Evolutionary conservation across 495 filamentous ascomycete species (phyloP).

Genomic region (Aspergillus bridgeri): DNA sequence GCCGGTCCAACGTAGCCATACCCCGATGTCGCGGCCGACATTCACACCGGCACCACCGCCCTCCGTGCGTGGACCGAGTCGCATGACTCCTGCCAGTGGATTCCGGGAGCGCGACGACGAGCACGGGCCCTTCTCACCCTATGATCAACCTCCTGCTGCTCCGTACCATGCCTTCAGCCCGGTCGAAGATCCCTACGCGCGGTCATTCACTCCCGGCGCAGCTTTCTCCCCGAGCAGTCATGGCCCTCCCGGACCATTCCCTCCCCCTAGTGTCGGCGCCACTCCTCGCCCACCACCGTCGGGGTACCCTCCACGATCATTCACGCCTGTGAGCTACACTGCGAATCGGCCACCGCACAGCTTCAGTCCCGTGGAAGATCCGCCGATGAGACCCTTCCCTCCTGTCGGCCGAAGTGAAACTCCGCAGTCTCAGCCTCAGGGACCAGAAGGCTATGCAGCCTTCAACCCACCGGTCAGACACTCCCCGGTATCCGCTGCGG

Average conservation of each 20-base stretch:
- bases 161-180: conserved; percentile 17
- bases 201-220: conserved; percentile 16
- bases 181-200: conserved; percentile 14
- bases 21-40: conserved; percentile 13
- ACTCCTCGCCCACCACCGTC: conserved; percentile 7
- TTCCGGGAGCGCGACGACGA: conserved; percentile 6
- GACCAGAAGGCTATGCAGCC: conserved; percentile 25
- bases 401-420: conserved; percentile 12
- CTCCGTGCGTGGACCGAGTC: conserved; percentile 7
- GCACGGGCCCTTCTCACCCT: conserved; percentile 12
- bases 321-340: conserved; percentile 1
- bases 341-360: background rate
- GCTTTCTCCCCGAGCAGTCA: conserved; percentile 1
- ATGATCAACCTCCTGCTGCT: conserved; percentile 4
- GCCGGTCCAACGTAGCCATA: conserved; percentile 13
- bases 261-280: conserved; percentile 6
- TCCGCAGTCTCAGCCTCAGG: conserved; percentile 8
- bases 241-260: conserved; percentile 10
- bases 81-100: conserved; percentile 12
- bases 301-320: conserved; percentile 11
- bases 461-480: conserved; percentile 15
- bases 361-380: conserved; percentile 6
- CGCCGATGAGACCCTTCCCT: conserved; percentile 5
- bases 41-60: conserved; percentile 12
- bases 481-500: background rate